Evolutionary conservation across 2,329 filamentous ascomycete species (phyloP).

Genomic region (Trichoderma afroharzianum): DNA sequence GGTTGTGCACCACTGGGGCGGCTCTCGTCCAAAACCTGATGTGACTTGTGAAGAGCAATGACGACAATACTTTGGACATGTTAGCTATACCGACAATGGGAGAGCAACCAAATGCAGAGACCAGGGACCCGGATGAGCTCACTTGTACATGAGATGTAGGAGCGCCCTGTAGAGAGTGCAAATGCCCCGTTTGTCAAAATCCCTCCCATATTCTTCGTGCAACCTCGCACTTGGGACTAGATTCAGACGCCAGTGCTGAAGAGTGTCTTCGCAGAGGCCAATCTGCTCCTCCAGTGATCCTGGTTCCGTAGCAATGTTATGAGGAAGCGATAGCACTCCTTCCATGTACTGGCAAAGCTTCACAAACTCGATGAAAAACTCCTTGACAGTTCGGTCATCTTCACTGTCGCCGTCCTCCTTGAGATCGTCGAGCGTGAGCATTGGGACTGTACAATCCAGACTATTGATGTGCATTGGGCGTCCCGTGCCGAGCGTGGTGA

Average conservation of each 20-base stretch:
- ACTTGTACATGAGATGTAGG: conserved; percentile 18
- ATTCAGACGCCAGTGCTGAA: conserved; percentile 12
- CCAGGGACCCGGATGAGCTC: background rate
- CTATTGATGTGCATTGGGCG: conserved; percentile 24
- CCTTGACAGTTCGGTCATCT: conserved; percentile 21
- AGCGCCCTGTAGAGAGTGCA: conserved; percentile 7
- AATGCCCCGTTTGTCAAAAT: conserved; percentile 7
- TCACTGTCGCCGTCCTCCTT: conserved; percentile 20
- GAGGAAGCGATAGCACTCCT: conserved; percentile 20
- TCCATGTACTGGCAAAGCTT: conserved; percentile 24
- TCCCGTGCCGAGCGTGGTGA: conserved; percentile 22
- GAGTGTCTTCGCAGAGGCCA: conserved; percentile 17
- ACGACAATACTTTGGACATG: background rate
- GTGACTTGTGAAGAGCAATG: conserved; percentile 8
- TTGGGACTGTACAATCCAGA: conserved; percentile 21
- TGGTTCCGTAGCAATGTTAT: background rate
- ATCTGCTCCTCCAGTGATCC: conserved; percentile 16
- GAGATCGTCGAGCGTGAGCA: conserved; percentile 20
- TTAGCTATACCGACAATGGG: background rate
- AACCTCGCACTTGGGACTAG: background rate
- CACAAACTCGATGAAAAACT: conserved; percentile 22
- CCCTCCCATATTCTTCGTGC: background rate
- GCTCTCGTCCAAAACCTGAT: conserved; percentile 4
- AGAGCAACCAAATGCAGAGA: background rate
- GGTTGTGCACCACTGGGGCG: background rate